Percentiles rank a stretch among this genome's conserved stretches.
Evolutionary conservation across 2,329 filamentous ascomycete genomes (phyloP).

Genomic region (Aspergillus versicolor): DNA sequence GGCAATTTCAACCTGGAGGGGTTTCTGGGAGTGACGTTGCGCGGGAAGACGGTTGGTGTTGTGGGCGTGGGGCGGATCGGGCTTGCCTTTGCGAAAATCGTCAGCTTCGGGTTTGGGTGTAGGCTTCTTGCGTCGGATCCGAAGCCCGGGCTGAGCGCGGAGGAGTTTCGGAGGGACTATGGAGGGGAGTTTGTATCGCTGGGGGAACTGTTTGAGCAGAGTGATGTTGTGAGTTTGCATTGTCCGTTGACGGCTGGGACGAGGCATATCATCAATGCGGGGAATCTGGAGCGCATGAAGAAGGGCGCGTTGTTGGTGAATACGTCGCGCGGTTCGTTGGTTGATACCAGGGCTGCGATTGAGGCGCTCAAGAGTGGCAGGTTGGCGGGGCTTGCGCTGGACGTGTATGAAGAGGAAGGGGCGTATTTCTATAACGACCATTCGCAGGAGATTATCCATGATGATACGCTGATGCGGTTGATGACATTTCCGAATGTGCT

Average conservation of each 20-base stretch:
- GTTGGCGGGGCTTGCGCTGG: conserved; percentile 63
- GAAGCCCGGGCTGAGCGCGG: conserved; percentile 40
- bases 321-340: conserved; percentile 65
- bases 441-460: conserved; percentile 63
- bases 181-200: conserved; percentile 55
- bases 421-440: conserved; percentile 65
- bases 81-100: conserved; percentile 59
- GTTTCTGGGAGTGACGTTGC: conserved; percentile 56
- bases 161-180: conserved; percentile 45
- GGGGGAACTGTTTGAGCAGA: conserved; percentile 53
- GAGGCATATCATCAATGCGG: conserved; percentile 59
- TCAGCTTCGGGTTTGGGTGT: conserved; percentile 63
- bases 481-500: conserved; percentile 69
- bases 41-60: conserved; percentile 66
- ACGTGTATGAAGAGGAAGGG: conserved; percentile 66
- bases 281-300: conserved; percentile 58
- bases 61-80: conserved; percentile 67
- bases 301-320: conserved; percentile 60
- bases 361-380: conserved; percentile 60
- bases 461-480: conserved; percentile 65
- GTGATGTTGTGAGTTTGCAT: conserved; percentile 65
- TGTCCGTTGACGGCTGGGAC: conserved; percentile 64
- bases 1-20: conserved; percentile 68
- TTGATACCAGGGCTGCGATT: conserved; percentile 62
- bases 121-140: conserved; percentile 62